Evolutionary conservation across 495 filamentous ascomycete species (phyloP), one percentile per base, ranked within the genome.

Genomic region (Viridothelium virens): DNA sequence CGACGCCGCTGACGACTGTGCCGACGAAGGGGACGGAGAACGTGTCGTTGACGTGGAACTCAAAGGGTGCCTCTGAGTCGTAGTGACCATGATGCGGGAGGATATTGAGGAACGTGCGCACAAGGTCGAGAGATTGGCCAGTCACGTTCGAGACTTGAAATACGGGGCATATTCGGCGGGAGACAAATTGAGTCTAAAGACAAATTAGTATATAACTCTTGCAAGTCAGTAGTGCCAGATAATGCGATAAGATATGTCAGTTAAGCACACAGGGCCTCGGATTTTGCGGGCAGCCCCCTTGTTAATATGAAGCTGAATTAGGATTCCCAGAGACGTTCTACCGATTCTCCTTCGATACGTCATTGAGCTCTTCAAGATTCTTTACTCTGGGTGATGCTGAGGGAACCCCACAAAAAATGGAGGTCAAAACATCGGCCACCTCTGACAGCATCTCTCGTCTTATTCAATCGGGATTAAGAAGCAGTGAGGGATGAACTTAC

Each of bases 101-200:
- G 70, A 98, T 96, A 69, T 97, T 97, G 36, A 98, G 80, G 76
- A 98, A 98, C 0, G 89, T 89, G 31, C 91, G 88, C 6, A 97
- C 91, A 56, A 87, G 78, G 50, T 87, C 83, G 59, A 97, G 80
- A 68, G 89, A 89, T 73, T 92, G 84, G 36, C 94, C 94, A 16
- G 94, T 98, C 36, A 98, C 94, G 72, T 98, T 98, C 67, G 92
- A 96, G 44, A 98, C 91, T 71, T 97, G 94, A 78, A 98, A 98
- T 71, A 98, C 89, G 25, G 94, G 94, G 74, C 93, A 97, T 53
- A 98, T 97, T 38, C 94, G 85, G 74, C 96, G 90, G 69, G 87
- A 91, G 70, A 97, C 90, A 70, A 98, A 97, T 75, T 98, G 95
- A 5, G 91, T 92, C 69, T 77, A 41, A 3, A 2, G 37, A 41